Conservation (phyloP, 805 yeast genomes). For the Suhomyces sp. region DNA sequence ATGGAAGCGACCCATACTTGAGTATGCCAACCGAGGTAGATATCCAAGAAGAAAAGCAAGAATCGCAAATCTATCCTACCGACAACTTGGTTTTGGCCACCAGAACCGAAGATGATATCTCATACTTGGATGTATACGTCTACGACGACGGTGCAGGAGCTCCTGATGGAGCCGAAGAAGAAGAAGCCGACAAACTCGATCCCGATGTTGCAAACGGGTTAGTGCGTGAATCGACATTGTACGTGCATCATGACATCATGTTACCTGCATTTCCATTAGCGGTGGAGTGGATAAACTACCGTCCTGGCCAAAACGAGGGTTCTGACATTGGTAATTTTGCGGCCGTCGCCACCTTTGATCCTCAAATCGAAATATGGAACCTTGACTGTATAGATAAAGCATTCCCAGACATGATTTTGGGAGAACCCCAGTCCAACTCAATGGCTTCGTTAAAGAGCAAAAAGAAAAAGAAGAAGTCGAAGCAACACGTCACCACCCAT, state of each 20-base stretch:
- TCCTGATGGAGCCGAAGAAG: constrained; percentile 63
- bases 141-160: constrained; percentile 93
- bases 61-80: constrained; percentile 80
- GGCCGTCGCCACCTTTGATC: constrained; percentile 96
- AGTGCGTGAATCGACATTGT: constrained; percentile 70
- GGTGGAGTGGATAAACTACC: constrained; percentile 89
- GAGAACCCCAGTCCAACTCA: constrained; percentile 58
- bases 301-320: constrained; percentile 47
- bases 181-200: constrained; percentile 63
- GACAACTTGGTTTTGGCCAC: constrained; percentile 89
- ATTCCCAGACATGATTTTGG: constrained; percentile 89
- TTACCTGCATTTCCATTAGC: constrained; percentile 95
- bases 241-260: constrained; percentile 96
- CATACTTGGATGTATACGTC: constrained; percentile 87
- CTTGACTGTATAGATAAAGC: constrained; percentile 89
- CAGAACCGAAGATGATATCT: constrained; percentile 93
- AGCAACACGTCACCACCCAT: constrained; percentile 61
- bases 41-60: constrained; percentile 71
- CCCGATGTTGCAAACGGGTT: constrained; percentile 74
- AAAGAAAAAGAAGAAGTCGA: constrained; percentile 49
- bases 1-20: constrained; percentile 59
- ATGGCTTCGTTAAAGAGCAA: constrained; percentile 38
- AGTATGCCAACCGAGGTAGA: constrained; percentile 64
- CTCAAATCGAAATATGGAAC: constrained; percentile 96
- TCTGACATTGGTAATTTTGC: constrained; percentile 80